Evolutionary conservation across 2,329 filamentous ascomycete genomes (phyloP).

Genomic region (Ascochyta lentis): DNA sequence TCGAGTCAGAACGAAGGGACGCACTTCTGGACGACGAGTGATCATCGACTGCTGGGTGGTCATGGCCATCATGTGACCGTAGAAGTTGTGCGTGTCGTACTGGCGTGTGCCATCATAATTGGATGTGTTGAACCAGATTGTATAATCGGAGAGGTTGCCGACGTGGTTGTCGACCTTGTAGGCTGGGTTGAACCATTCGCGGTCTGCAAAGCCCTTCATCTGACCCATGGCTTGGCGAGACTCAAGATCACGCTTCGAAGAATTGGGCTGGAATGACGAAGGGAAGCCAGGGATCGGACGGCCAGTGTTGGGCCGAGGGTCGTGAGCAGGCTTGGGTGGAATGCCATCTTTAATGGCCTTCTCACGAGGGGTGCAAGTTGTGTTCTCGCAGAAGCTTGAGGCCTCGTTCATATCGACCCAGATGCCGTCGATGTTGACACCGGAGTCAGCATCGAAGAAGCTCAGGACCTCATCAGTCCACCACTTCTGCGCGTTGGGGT

Average conservation of each 20-base stretch:
- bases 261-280: slow-evolving; percentile 66
- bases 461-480: slow-evolving; percentile 72
- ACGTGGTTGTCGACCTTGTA: slow-evolving; percentile 71
- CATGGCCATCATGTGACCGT: slow-evolving; percentile 76
- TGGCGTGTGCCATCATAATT: slow-evolving; percentile 71
- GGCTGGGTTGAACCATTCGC: slow-evolving; percentile 68
- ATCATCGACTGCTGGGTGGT: slow-evolving; percentile 71
- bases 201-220: slow-evolving; percentile 64
- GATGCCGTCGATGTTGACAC: slow-evolving; percentile 77
- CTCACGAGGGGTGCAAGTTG: slow-evolving; percentile 54
- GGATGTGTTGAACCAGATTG: slow-evolving; percentile 70
- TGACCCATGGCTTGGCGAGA: slow-evolving; percentile 46
- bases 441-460: slow-evolving; percentile 69
- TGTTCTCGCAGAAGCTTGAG: slow-evolving; percentile 50
- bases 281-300: slow-evolving; percentile 73
- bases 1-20: slow-evolving; percentile 76
- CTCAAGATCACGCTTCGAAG: slow-evolving; percentile 17
- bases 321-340: slow-evolving; percentile 63
- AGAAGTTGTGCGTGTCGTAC: slow-evolving; percentile 80
- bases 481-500: slow-evolving; percentile 66
- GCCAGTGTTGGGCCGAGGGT: slow-evolving; percentile 65
- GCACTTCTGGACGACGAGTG: slow-evolving; percentile 65
- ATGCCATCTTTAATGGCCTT: slow-evolving; percentile 52
- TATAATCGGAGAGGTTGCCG: slow-evolving; percentile 51
- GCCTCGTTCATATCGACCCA: slow-evolving; percentile 61